A percentile compares a stretch with the other conserved stretches of the same genome.
Conservation (phyloP, 2,329 filamentous ascomycete species). For the Triangularia setosa region DNA sequence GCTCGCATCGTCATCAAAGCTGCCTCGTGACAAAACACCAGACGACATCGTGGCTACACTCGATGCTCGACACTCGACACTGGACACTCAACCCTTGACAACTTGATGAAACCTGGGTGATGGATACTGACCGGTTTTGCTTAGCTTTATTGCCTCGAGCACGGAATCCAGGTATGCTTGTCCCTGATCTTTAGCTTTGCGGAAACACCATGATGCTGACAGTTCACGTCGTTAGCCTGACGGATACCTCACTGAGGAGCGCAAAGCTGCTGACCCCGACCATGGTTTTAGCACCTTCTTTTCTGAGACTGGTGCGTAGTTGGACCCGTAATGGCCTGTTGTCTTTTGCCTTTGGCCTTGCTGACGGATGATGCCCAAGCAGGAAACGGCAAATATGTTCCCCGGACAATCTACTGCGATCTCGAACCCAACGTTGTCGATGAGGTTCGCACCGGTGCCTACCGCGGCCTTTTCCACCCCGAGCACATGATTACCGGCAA, state of each 20-base stretch:
- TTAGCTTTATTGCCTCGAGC: slow-evolving; percentile 99
- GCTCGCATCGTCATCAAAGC: slow-evolving; percentile 1
- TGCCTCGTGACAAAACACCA: not conserved
- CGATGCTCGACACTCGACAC: not conserved
- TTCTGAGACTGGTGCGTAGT: slow-evolving; percentile 85
- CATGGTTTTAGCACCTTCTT: slow-evolving; percentile 99
- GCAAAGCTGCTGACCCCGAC: slow-evolving; percentile 87
- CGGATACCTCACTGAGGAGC: slow-evolving; percentile 97
- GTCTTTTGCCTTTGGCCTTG: slow-evolving; percentile 11
- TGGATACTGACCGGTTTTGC: slow-evolving; percentile 21
- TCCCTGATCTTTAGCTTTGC: slow-evolving; percentile 12
- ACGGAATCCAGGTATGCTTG: slow-evolving; percentile 87
- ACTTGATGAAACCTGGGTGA: not conserved
- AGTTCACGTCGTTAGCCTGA: slow-evolving; percentile 65
- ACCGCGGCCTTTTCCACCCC: slow-evolving; percentile 96
- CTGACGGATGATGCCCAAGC: slow-evolving; percentile 6
- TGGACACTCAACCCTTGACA: too few relatives aligned
- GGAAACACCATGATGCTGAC: slow-evolving; percentile 31
- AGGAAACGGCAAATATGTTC: slow-evolving; percentile 99
- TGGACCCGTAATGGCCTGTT: not conserved
- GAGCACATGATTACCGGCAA: slow-evolving; percentile 99
- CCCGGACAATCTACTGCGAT: slow-evolving; percentile 98
- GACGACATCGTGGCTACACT: not conserved
- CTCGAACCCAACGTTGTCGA: slow-evolving; percentile 99
- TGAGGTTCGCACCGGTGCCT: slow-evolving; percentile 95